Evolutionary conservation across 1,284 basidiomycete species (phyloP).

Genomic region (Hemileia vastatrix): DNA sequence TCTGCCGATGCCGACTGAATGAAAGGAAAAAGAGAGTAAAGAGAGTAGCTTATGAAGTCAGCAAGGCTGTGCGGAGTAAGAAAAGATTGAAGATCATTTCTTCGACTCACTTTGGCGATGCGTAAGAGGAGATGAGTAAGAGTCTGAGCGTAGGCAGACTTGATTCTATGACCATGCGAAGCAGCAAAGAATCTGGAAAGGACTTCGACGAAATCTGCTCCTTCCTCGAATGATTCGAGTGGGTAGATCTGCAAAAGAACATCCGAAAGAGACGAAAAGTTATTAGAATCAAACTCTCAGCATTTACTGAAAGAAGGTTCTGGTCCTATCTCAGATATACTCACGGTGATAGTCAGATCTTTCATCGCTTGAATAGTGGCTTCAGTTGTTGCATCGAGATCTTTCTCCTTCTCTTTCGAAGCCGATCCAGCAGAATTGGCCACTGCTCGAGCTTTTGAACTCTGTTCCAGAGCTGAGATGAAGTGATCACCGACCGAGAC

Average conservation of each 20-base stretch:
- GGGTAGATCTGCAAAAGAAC: constrained; percentile 89
- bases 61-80: too few species aligned
- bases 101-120: constrained; percentile 70
- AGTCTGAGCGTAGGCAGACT: constrained; percentile 74
- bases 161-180: constrained; percentile 72
- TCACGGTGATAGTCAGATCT: constrained; percentile 36
- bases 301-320: not conserved
- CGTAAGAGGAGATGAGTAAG: constrained; percentile 73
- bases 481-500: constrained; percentile 38
- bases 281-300: not conserved
- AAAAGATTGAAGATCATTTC: too few species aligned
- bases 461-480: constrained; percentile 35
- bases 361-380: constrained; percentile 37
- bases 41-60: not conserved
- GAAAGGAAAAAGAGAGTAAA: not conserved
- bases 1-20: constrained; percentile 80
- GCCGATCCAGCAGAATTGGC: constrained; percentile 7
- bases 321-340: not conserved
- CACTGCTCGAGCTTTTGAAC: constrained; percentile 23
- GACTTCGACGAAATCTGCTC: constrained; percentile 77
- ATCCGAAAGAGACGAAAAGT: not conserved
- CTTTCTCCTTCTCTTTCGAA: constrained; percentile 34
- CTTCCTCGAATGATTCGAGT: constrained; percentile 82
- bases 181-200: constrained; percentile 72
- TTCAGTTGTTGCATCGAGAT: constrained; percentile 25